These are phyloP conservation scores for Ophiostoma populinum DNA, from an alignment of 2,329 filamentous ascomycete genomes.

Conservation along the genomic window DNA sequence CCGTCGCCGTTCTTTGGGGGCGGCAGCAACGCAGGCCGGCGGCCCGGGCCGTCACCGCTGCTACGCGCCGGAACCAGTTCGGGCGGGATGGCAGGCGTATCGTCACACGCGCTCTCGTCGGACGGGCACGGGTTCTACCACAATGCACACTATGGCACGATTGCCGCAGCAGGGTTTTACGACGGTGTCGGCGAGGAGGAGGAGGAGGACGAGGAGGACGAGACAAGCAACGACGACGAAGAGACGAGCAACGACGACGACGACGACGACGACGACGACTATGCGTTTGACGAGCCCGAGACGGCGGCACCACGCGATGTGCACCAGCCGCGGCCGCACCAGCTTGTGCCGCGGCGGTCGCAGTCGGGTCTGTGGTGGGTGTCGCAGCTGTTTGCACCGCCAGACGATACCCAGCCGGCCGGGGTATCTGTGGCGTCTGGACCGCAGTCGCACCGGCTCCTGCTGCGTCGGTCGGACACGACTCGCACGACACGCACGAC, in stretches of 20 bases:
- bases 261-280: not conserved
- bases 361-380: conserved; percentile 1
- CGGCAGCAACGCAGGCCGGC: not conserved
- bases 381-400: not conserved
- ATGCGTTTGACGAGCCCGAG: not conserved
- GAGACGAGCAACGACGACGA: conserved; percentile 1
- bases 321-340: not conserved
- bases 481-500: not conserved
- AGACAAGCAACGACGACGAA: too few relatives aligned
- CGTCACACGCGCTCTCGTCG: not conserved
- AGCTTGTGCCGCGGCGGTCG: not conserved
- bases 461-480: not conserved
- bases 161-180: conserved; percentile 6
- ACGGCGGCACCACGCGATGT: not conserved
- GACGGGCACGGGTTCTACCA: conserved; percentile 6
- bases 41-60: not conserved
- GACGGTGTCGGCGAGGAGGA: conserved; percentile 2
- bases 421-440: not conserved
- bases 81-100: not conserved
- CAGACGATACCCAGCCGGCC: not conserved
- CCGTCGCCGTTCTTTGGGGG: conserved; percentile 4
- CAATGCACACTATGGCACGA: conserved; percentile 5
- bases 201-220: too few relatives aligned
- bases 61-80: too few relatives aligned
- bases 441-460: conserved; percentile 2